Percentiles rank a stretch among this genome's conserved stretches.
phyloP scores from a whole-genome alignment of 176 grass and related monocot species.

The Miscanthus lutarioriparius region DNA sequence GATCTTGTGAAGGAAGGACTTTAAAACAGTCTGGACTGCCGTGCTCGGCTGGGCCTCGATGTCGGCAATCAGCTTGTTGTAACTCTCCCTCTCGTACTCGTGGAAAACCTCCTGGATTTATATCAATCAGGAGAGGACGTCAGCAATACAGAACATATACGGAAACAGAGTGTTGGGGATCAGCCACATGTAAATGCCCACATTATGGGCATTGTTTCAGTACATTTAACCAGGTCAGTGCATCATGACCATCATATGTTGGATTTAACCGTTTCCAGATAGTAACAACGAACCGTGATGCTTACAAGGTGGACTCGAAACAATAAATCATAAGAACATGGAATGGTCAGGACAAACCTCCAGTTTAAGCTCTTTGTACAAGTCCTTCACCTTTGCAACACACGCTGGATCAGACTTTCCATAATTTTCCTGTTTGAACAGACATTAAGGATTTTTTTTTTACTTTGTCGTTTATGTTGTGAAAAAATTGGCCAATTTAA shows the following conservation, averaged over 20 bases:
- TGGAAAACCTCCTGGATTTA: constrained; percentile 54
- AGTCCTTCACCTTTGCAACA: constrained; percentile 93
- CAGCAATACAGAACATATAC: constrained; percentile 13
- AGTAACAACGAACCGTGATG: not conserved
- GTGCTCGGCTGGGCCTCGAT: constrained; percentile 83
- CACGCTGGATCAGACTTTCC: constrained; percentile 67
- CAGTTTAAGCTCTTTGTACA: constrained; percentile 88
- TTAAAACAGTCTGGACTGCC: constrained; percentile 74
- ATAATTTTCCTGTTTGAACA: constrained; percentile 74
- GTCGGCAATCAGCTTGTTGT: constrained; percentile 64
- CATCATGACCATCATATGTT: not conserved
- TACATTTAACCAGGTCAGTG: constrained; percentile 15
- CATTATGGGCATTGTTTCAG: constrained; percentile 26
- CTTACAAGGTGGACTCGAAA: not conserved
- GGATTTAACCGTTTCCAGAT: not conserved
- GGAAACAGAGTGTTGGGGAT: not conserved
- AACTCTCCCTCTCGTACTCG: constrained; percentile 70
- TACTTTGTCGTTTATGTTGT: constrained; percentile 1
- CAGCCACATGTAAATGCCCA: not conserved
- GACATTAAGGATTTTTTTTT: constrained; percentile 18
- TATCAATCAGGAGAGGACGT: not conserved
- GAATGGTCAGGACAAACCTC: constrained; percentile 58
- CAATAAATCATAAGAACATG: constrained; percentile 21
- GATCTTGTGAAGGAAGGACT: constrained; percentile 92
- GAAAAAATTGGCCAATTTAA: constrained; percentile 14